phyloP scores from a whole-genome alignment of 331 rosid species.

The Malus hybrid region DNA sequence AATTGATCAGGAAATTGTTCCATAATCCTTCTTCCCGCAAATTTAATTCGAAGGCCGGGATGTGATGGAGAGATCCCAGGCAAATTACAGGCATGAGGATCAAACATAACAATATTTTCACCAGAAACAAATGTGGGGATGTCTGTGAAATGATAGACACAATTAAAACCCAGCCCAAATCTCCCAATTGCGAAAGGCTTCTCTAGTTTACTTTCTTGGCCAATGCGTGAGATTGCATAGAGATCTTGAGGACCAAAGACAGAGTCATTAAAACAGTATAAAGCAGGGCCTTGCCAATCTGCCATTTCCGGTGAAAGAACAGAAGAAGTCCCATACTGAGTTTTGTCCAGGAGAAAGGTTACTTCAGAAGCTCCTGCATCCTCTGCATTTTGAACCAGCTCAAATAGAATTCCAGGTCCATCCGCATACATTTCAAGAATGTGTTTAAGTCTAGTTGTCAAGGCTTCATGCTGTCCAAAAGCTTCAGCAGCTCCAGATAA shows the following conservation, averaged over 20 bases:
- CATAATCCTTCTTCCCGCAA: conserved; percentile 76
- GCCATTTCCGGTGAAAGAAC: conserved; percentile 99
- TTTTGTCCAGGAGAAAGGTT: conserved; percentile 79
- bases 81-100: conserved; percentile 88
- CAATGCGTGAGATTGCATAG: conserved; percentile 98
- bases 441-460: conserved; percentile 96
- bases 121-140: conserved; percentile 96
- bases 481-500: conserved; percentile 98
- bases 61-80: conserved; percentile 99
- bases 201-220: conserved; percentile 99
- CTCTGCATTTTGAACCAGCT: conserved; percentile 97
- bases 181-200: conserved; percentile 97
- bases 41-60: conserved; percentile 91
- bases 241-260: conserved; percentile 94
- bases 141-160: conserved; percentile 98
- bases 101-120: conserved; percentile 91
- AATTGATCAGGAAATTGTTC: conserved; percentile 99
- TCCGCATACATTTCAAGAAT: conserved; percentile 99
- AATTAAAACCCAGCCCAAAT: conserved; percentile 97
- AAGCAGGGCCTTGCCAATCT: conserved; percentile 99
- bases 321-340: conserved; percentile 94
- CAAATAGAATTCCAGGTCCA: conserved; percentile 95
- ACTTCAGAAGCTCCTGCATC: conserved; percentile 99
- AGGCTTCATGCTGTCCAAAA: conserved; percentile 98
- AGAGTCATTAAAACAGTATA: conserved; percentile 89